Evolutionary conservation across 2,329 filamentous ascomycete genomes (phyloP), one percentile per base, ranked within the genome.

Genomic region (Penicillium rolfsii): DNA sequence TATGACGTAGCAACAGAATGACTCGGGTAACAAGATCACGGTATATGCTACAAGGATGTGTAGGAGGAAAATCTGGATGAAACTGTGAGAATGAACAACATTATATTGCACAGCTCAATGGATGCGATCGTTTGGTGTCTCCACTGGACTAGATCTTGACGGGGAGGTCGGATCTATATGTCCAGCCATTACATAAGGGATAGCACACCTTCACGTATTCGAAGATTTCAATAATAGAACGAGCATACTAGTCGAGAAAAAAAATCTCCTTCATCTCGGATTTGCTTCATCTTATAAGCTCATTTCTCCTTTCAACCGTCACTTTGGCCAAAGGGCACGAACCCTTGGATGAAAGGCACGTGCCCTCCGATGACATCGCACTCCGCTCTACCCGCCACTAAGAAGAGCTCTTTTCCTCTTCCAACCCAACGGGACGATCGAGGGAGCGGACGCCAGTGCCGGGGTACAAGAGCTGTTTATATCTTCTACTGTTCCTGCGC

Each of bases 281-380:
- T 14, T 35, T 12, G 2, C 3, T 14, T 16, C 11, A 33, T 33
- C 26, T 48, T 6, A 30, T n/a, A 7, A 8, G 14, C 14, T 48
- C 14, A 4, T 36, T 6, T 19, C 12, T 19, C 38, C 11, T 4
- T 12, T 30, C 19, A 19, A 8, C 26, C 12, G 12, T 6, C 7
- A 6, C 33, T 38, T 38, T 52, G 22, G 8, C 19, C 33, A n/a
- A 52, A 48, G 50, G 50, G 50, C 50, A 36, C 50, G 50, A 40
- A 40, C 46, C 40, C 49, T 33, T 33, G 43, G 52, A 50, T 16
- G 50, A 54, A 50, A 50, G 57, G 64, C 64, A 66, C 64, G 64
- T 66, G 64, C 62, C 54, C 30, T 22, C 16, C 56, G 58, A 69
- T 67, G 64, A 65, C 61, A 64, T 64, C 55, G 56, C 26, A 62